phyloP scores from a whole-genome alignment of 2,329 filamentous ascomycete species.

The Penicillium olsonii region DNA sequence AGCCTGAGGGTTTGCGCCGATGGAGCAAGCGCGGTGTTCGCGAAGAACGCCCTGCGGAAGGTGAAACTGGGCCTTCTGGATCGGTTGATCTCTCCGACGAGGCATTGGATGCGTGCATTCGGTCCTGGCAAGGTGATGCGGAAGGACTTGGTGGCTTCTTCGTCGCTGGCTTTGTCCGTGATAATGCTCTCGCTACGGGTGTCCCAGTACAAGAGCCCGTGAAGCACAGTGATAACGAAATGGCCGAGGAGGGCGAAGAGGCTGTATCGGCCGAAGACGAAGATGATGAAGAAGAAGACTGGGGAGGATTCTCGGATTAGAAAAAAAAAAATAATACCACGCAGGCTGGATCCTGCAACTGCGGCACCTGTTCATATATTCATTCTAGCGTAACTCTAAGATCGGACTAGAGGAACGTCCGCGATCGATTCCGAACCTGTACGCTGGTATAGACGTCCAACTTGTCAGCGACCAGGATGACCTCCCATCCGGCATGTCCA shows the following conservation, averaged over 20 bases:
- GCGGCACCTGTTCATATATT: not conserved
- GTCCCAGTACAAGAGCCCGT: conserved; percentile 10
- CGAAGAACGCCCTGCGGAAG: conserved; percentile 37
- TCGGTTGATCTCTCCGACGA: conserved; percentile 48
- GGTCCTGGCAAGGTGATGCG: conserved; percentile 77
- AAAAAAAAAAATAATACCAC: conserved; percentile 7
- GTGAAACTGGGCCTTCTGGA: conserved; percentile 8
- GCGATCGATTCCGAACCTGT: conserved; percentile 63
- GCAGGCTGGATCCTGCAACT: not conserved
- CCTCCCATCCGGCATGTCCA: conserved; percentile 57
- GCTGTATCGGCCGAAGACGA: conserved; percentile 22
- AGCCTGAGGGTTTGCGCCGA: conserved; percentile 71
- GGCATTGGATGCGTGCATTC: conserved; percentile 70
- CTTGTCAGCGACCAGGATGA: conserved; percentile 73
- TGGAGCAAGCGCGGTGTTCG: conserved; percentile 70
- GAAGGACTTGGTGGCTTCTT: conserved; percentile 95
- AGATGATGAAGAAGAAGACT: conserved; percentile 42
- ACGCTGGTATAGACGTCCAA: conserved; percentile 71
- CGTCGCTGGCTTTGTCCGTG: conserved; percentile 78
- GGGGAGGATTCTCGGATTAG: conserved; percentile 48
- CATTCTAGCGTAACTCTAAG: not conserved
- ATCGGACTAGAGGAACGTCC: conserved; percentile 60
- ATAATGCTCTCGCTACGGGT: conserved; percentile 43
- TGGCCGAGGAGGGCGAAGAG: conserved; percentile 20
- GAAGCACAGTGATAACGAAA: conserved; percentile 6